Evolutionary conservation across 768 basidiomycete species (phyloP).

Genomic region (Mrakia gelida): DNA sequence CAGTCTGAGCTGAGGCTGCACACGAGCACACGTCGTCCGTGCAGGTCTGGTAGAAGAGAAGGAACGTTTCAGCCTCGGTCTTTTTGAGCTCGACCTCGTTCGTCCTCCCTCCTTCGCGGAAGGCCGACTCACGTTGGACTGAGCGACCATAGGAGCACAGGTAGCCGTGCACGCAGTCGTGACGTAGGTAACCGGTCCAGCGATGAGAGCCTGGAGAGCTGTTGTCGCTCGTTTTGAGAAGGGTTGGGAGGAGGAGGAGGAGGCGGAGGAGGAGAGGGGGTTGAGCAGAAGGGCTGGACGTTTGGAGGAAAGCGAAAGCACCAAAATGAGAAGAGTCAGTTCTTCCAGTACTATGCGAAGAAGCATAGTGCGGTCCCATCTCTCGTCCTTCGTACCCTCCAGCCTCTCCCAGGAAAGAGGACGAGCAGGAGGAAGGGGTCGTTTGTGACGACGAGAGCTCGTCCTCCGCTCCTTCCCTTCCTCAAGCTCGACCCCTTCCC

Average conservation of each 20-base stretch:
- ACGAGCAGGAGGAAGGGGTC: too few relatives aligned
- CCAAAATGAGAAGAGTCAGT: too few relatives aligned
- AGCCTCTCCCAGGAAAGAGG: too few relatives aligned
- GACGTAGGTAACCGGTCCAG: conserved; percentile 19
- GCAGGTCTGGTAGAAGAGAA: conserved; percentile 8
- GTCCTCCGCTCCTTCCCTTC: background rate
- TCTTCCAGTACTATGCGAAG: too few relatives aligned
- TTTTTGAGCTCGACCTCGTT: background rate
- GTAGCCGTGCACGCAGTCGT: background rate
- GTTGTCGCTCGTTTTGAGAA: conserved; percentile 20
- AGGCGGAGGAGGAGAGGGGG: background rate
- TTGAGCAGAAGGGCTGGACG: background rate
- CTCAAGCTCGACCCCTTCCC: background rate
- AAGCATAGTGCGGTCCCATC: too few relatives aligned
- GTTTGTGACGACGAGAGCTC: too few relatives aligned
- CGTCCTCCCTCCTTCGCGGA: background rate
- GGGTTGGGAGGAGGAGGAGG: background rate
- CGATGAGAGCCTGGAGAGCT: conserved; percentile 2
- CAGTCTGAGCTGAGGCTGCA: conserved; percentile 21
- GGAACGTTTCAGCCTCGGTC: too few relatives aligned
- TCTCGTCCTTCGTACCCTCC: too few relatives aligned
- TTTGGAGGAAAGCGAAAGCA: background rate
- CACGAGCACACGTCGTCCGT: conserved; percentile 23
- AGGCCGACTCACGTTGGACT: conserved; percentile 9
- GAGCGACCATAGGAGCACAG: conserved; percentile 22